Conservation (phyloP, 1,284 basidiomycete species). For the Afroboletus lepidellus region DNA sequence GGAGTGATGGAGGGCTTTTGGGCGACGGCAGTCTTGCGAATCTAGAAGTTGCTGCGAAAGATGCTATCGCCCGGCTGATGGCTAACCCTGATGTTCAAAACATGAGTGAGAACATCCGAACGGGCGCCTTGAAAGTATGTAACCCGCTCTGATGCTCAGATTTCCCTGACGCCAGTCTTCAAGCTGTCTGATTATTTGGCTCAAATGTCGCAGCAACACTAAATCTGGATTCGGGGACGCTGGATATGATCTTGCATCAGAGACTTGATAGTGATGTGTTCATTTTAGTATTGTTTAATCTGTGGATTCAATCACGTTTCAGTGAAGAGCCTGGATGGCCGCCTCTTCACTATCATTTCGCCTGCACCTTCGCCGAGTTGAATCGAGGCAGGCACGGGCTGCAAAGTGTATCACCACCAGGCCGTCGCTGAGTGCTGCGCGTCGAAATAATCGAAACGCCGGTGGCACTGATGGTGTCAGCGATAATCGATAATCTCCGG, state of each 20-base stretch:
- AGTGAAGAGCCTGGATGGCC: constrained; percentile 4
- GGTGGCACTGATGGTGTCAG: no score
- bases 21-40: constrained; percentile 72
- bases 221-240: constrained; percentile 3
- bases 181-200: constrained; percentile 81
- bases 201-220: constrained; percentile 66
- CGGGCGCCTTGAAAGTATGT: constrained; percentile 83
- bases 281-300: constrained; percentile 15
- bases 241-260: constrained; percentile 1
- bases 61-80: constrained; percentile 76
- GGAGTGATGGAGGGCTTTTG: constrained; percentile 50
- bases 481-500: no score
- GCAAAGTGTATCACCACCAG: no score
- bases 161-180: constrained; percentile 3
- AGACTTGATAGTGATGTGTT: constrained; percentile 6
- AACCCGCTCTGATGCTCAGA: constrained; percentile 5
- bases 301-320: constrained; percentile 10
- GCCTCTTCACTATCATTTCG: constrained; percentile 4
- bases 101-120: constrained; percentile 78
- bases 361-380: background rate
- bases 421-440: no score
- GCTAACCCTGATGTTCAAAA: constrained; percentile 91
- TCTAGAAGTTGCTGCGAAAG: constrained; percentile 78
- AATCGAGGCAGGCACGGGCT: no score
- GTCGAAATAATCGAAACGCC: background rate